Percentiles rank a stretch among this genome's conserved stretches.
Evolutionary conservation across 169 alveolate genomes (phyloP).

Genomic region (Plasmodium vivax): DNA sequence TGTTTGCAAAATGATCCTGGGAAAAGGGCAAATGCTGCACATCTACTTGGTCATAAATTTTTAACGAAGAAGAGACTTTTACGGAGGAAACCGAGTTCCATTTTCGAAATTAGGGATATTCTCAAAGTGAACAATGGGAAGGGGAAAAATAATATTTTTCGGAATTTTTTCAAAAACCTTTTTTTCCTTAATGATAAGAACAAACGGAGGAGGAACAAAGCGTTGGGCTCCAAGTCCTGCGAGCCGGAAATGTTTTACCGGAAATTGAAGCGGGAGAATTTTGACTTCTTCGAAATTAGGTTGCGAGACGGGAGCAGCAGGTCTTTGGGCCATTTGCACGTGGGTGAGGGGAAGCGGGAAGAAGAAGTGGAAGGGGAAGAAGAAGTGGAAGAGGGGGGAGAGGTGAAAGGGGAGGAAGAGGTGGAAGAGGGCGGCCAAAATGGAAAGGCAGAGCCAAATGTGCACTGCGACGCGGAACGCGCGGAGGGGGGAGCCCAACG

Average conservation of each 20-base stretch:
- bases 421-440: no score
- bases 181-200: slow-evolving; percentile 43
- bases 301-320: slow-evolving; percentile 27
- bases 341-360: neutral
- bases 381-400: neutral
- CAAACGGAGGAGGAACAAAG: neutral
- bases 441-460: neutral
- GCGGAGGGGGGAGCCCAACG: neutral
- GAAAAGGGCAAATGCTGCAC: slow-evolving; percentile 19
- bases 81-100: slow-evolving; percentile 48
- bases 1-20: slow-evolving; percentile 49
- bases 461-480: neutral
- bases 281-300: slow-evolving; percentile 34
- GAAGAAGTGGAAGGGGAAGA: neutral
- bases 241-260: slow-evolving; percentile 62
- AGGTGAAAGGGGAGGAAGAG: no score
- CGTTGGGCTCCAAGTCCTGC: slow-evolving; percentile 22
- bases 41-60: slow-evolving; percentile 46
- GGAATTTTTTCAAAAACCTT: slow-evolving; percentile 32
- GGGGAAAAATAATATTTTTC: slow-evolving; percentile 27
- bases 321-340: slow-evolving; percentile 8
- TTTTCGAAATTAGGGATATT: slow-evolving; percentile 36
- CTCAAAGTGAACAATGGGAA: slow-evolving; percentile 31
- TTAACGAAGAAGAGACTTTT: slow-evolving; percentile 27
- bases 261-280: slow-evolving; percentile 12